Evolutionary conservation across 2,329 filamentous ascomycete genomes (phyloP).

Genomic region (Cyphellophora attinorum): DNA sequence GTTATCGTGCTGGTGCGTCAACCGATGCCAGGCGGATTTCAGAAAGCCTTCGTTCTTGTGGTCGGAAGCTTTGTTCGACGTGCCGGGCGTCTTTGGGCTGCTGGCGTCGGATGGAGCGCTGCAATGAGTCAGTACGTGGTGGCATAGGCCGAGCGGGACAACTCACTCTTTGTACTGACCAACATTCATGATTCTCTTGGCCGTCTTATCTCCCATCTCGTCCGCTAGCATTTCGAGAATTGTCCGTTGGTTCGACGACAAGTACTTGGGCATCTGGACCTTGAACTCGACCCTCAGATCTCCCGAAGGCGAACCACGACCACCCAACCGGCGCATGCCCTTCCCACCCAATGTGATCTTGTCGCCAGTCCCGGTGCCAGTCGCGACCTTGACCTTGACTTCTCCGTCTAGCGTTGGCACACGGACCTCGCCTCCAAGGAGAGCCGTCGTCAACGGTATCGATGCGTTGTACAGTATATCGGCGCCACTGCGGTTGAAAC

Average conservation of each 20-base stretch:
- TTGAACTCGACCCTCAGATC: constrained; percentile 92
- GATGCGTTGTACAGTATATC: constrained; percentile 89
- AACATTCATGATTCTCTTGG: constrained; percentile 86
- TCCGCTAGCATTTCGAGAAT: constrained; percentile 94
- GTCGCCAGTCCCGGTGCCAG: constrained; percentile 86
- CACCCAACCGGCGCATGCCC: constrained; percentile 82
- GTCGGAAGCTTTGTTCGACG: constrained; percentile 17
- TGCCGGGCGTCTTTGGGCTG: constrained; percentile 10
- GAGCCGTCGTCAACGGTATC: constrained; percentile 83
- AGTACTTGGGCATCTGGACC: constrained; percentile 88
- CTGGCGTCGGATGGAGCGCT: too few relatives aligned
- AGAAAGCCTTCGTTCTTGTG: constrained; percentile 83
- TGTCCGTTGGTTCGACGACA: constrained; percentile 82
- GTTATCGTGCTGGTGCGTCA: constrained; percentile 60
- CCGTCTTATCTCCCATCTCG: constrained; percentile 86
- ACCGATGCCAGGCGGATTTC: constrained; percentile 84
- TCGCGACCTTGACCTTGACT: constrained; percentile 82
- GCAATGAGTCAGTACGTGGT: too few relatives aligned
- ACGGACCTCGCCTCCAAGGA: constrained; percentile 80
- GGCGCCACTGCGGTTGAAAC: constrained; percentile 78
- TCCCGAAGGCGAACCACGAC: constrained; percentile 58
- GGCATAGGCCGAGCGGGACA: too few relatives aligned
- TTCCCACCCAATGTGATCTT: constrained; percentile 78
- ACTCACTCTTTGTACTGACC: constrained; percentile 44
- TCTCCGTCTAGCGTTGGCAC: constrained; percentile 86